phyloP scores from a whole-genome alignment of 164 flowering plant species.

The Buxus sempervirens region DNA sequence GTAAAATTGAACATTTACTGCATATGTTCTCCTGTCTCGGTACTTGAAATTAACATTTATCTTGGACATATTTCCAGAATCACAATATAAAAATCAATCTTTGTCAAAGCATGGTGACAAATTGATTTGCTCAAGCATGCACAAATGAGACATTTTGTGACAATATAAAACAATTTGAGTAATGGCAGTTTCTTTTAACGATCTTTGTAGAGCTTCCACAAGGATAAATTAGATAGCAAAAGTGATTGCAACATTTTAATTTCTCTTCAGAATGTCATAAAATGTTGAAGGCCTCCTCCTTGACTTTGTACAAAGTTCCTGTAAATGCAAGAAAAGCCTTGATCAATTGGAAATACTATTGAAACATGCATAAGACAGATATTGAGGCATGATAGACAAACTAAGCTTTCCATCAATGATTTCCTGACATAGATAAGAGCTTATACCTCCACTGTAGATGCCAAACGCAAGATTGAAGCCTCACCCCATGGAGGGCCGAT shows the following conservation, averaged over 20 bases:
- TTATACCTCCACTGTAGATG: constrained; percentile 76
- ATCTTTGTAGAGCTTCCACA: background rate
- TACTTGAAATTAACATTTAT: too few relatives aligned
- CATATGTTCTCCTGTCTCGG: too few relatives aligned
- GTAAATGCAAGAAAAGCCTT: constrained; percentile 28
- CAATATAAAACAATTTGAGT: background rate
- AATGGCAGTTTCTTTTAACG: background rate
- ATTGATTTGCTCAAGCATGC: background rate
- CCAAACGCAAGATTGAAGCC: constrained; percentile 81
- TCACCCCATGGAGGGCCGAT: constrained; percentile 98
- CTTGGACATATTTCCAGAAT: too few relatives aligned
- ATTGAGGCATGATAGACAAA: background rate
- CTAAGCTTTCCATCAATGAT: background rate
- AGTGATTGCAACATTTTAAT: constrained; percentile 8
- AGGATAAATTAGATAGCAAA: background rate
- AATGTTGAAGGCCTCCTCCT: constrained; percentile 61
- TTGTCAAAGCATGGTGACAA: background rate
- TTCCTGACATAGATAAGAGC: background rate
- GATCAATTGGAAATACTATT: constrained; percentile 10
- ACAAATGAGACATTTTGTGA: background rate
- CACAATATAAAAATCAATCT: too few relatives aligned
- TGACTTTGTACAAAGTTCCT: constrained; percentile 53
- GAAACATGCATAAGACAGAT: background rate
- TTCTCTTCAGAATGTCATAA: constrained; percentile 55
- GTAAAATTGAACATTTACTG: too few relatives aligned